These are phyloP conservation scores for Nakaseomyces sp. DNA, from an alignment of 1,139 yeast genomes.

Conservation along the genomic window DNA sequence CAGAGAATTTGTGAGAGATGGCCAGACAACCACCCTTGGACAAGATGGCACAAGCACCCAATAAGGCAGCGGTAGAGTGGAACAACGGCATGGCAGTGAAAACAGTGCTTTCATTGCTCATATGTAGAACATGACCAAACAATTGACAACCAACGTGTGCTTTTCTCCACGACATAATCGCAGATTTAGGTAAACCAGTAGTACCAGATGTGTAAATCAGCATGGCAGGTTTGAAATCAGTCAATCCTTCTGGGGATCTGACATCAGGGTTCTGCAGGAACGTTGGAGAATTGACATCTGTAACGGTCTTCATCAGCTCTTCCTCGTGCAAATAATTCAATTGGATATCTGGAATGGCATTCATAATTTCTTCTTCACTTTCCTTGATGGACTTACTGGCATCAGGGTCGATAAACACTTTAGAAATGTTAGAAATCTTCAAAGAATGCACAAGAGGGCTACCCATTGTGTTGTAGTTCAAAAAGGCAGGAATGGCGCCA, in stretches of 20 bases:
- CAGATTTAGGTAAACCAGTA: slow-evolving; percentile 92
- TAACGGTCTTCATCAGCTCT: slow-evolving; percentile 37
- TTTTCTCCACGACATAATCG: slow-evolving; percentile 88
- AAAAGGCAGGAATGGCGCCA: slow-evolving; percentile 82
- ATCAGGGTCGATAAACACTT: slow-evolving; percentile 69
- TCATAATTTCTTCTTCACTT: slow-evolving; percentile 43
- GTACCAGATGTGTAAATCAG: slow-evolving; percentile 91
- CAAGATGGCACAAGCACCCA: slow-evolving; percentile 72
- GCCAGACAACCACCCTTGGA: slow-evolving; percentile 69
- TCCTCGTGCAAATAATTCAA: slow-evolving; percentile 51
- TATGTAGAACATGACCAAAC: slow-evolving; percentile 62
- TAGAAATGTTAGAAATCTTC: slow-evolving; percentile 53
- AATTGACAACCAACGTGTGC: slow-evolving; percentile 56
- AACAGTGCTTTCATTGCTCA: slow-evolving; percentile 47
- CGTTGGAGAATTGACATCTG: slow-evolving; percentile 41
- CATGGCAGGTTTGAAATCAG: slow-evolving; percentile 56
- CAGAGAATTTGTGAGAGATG: slow-evolving; percentile 73
- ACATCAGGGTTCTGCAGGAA: slow-evolving; percentile 47
- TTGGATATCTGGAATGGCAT: slow-evolving; percentile 34
- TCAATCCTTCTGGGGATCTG: slow-evolving; percentile 45
- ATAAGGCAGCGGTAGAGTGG: slow-evolving; percentile 86
- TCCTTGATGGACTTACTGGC: slow-evolving; percentile 48
- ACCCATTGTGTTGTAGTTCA: slow-evolving; percentile 73
- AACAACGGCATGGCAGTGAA: slow-evolving; percentile 94
- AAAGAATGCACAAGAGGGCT: slow-evolving; percentile 75